Conservation (phyloP, 352 stramenopile genomes). For the Phytopythium delawarense region DNA sequence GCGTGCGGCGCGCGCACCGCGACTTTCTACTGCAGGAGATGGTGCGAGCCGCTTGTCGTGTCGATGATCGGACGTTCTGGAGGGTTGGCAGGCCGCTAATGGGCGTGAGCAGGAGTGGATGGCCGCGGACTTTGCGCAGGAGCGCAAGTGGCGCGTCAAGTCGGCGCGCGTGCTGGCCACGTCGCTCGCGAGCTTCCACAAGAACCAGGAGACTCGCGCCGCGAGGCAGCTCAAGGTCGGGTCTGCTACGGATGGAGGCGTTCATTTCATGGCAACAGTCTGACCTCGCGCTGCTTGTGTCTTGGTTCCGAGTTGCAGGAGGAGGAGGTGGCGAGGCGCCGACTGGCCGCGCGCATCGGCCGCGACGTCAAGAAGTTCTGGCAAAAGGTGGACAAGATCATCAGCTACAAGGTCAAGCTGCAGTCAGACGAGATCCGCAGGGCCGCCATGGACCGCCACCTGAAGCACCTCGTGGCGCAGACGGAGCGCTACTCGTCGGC, state of each 20-base stretch:
- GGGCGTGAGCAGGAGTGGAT: constrained; percentile 75
- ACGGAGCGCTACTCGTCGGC: constrained; percentile 95
- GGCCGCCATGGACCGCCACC: constrained; percentile 95
- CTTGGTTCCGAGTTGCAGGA: constrained; percentile 7
- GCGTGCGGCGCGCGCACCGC: constrained; percentile 40
- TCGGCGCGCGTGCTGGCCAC: constrained; percentile 69
- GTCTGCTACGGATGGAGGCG: too few species aligned
- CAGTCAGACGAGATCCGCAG: constrained; percentile 81
- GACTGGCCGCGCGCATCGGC: constrained; percentile 74
- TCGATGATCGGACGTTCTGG: neutral
- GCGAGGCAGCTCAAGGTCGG: constrained; percentile 35
- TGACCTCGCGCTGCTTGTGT: neutral
- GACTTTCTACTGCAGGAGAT: constrained; percentile 85
- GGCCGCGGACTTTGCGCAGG: constrained; percentile 89
- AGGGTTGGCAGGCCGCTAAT: too few species aligned
- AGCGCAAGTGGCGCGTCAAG: constrained; percentile 83
- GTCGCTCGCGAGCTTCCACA: constrained; percentile 54
- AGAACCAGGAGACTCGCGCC: constrained; percentile 30
- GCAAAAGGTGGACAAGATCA: constrained; percentile 98
- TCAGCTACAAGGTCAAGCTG: constrained; percentile 96
- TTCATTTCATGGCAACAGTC: neutral
- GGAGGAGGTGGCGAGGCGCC: constrained; percentile 33
- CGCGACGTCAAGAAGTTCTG: constrained; percentile 93
- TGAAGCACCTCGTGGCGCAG: constrained; percentile 94
- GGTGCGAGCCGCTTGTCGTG: constrained; percentile 16